Base-by-base conservation (phyloP, 768 basidiomycete species). In the Podaxis mareebaensis region DNA sequence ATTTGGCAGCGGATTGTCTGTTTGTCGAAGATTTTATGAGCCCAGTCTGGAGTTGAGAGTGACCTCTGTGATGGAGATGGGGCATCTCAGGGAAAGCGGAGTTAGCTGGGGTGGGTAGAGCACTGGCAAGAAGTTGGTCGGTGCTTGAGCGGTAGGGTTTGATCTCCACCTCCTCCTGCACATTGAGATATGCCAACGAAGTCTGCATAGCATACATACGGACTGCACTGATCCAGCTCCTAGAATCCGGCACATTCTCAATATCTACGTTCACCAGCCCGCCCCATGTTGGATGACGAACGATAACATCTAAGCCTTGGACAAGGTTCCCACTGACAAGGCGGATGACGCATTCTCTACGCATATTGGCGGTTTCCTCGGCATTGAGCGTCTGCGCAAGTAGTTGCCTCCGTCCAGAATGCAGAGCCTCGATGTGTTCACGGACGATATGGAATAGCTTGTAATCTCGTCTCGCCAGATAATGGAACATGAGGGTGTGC, bases 261-360 rank as follows among this genome's bases (percentile, higher is more conserved):
- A 91, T 86, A 68, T 96, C 95, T n/a, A 95, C 91, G 2, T 89
- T 90, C 38, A 95, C 92, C 24, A 99, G 82, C 3, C 87, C 90
- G 30, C 96, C 96, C 84, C 91, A 93, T 2, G 85, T 88, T 30
- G 96, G 92, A 78, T 98, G 95, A 22, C 96, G 85, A n/a, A 99
- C 96, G 68, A 99, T 95, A 65, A 99, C 88, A 69, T 98, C 96
- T 53, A 98, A 77, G 6, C 91, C 92, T 72, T 99, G 96, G 2
- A 91, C 88, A 62, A 98, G 82, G 72, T 99, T 99, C 36, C 94
- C 94, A 53, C 84, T 85, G 48, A 96, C 95, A 4, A 99, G 85
- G 61, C 92, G 82, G 15, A 85, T 85, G 4, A 99, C 96, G 72
- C 95, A 95, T 63, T 95, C 94, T 58, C 88, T 83, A 61, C 94